Evolutionary conservation across 345 rosid species (phyloP).

Genomic region (Hibiscus tridactylites): DNA sequence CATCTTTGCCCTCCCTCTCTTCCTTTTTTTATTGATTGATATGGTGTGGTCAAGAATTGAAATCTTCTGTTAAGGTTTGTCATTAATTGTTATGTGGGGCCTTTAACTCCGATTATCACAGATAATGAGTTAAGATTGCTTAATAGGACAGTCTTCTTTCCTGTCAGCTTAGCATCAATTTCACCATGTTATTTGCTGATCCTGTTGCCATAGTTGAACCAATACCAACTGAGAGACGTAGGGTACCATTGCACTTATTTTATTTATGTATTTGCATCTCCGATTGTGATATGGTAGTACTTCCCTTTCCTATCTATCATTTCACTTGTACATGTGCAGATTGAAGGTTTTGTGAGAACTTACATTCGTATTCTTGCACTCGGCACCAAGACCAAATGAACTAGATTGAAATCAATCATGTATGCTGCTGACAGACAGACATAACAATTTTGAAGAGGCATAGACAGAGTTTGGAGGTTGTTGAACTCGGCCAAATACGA

Average conservation of each 20-base stretch:
- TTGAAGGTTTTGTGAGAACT: not conserved
- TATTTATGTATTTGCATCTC: not conserved
- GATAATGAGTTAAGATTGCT: not conserved
- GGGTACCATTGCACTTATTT: not conserved
- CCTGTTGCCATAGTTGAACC: not conserved
- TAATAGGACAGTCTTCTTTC: not conserved
- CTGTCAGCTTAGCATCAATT: not conserved
- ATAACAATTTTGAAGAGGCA: not conserved
- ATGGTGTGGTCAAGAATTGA: not conserved
- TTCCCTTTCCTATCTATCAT: not conserved
- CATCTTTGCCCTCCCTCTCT: not conserved
- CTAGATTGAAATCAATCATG: not conserved
- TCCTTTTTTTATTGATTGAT: not conserved
- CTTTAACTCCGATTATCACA: not conserved
- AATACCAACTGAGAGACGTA: not conserved
- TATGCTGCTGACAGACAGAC: not conserved
- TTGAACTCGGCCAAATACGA: not conserved
- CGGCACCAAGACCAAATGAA: not conserved
- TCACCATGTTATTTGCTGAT: not conserved
- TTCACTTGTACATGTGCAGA: conserved; percentile 2
- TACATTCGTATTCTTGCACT: not conserved
- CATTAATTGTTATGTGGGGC: not conserved
- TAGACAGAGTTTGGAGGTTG: not conserved
- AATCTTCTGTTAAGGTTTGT: not conserved
- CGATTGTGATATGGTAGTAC: not conserved